Base-by-base conservation (phyloP, 805 yeast species). In the Kodamaea fukazawae region DNA sequence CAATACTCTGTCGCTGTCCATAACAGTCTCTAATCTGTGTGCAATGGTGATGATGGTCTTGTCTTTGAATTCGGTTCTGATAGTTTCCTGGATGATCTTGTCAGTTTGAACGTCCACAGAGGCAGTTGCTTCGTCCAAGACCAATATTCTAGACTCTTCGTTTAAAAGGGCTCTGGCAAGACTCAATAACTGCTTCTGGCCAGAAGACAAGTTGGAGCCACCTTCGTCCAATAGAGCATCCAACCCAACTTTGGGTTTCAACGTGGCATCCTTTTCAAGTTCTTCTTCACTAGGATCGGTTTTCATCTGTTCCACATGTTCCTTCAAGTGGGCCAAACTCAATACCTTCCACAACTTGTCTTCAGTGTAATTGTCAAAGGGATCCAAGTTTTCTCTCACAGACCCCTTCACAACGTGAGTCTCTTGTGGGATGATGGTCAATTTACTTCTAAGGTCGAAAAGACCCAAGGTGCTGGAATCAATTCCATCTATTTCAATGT, bases 341-440 rank as follows among this genome's bases (percentile, higher is more conserved):
- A 89, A 67, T 0, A 83, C 95, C 16, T 71, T 67, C 96, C 95
- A 88, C n/a, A 89, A 71, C 44, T 81, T 76, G 12, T 81, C 83
- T 59, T 88, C 96, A 2, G 76, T 63, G 55, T 78, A 79, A 35
- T 65, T 67, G 13, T 72, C 66, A 2, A 84, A 78, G 14, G 98
- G 98, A 60, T 91, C 98, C 20, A 86, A 68, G 59, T 89, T 89
- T 34, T 86, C 84, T 52, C 96, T 73, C 9, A 89, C 67, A 0
- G 93, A 75, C 25, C 96, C 96, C 64, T 86, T 86, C 57, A 90
- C 83, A 7, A 87, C 87, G 60, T 90, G 96, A 0, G 96, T 85
- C 60, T 89, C 97, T 61, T 89, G 96, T 1, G 97, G 97, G 48
- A 89, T 89, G 48, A 89, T 90, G 2, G 93, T 83, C 32, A 89